Conservation (phyloP, 345 rosid species). For the Pistacia integerrima region DNA sequence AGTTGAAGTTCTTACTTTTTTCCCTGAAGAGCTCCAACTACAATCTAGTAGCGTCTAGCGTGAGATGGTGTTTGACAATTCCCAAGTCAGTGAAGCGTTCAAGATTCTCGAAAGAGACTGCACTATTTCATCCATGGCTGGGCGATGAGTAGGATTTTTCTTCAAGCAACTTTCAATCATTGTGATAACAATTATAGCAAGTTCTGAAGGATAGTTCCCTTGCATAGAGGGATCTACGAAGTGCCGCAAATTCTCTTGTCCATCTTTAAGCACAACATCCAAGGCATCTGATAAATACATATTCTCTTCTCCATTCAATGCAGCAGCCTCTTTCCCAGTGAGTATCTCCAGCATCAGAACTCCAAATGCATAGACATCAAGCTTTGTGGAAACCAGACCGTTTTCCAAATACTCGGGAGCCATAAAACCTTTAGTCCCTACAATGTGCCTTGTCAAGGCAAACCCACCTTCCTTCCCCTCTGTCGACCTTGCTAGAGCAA, state of each 20-base stretch:
- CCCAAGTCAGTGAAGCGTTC: conserved; percentile 39
- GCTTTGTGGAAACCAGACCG: conserved; percentile 69
- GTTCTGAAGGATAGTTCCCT: conserved; percentile 47
- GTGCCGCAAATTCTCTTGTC: conserved; percentile 27
- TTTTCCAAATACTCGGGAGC: conserved; percentile 87
- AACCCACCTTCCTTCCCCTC: conserved; percentile 49
- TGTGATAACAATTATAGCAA: conserved; percentile 37
- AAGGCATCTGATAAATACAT: conserved; percentile 32
- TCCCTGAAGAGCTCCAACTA: conserved; percentile 8
- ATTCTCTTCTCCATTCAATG: conserved; percentile 36
- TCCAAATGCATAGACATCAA: conserved; percentile 87
- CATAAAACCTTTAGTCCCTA: conserved; percentile 84
- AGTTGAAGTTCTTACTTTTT: too few relatives aligned
- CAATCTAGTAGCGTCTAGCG: conserved; percentile 1
- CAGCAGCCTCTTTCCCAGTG: conserved; percentile 61
- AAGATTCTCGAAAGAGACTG: conserved; percentile 53
- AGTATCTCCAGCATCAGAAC: conserved; percentile 65
- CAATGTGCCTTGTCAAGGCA: conserved; percentile 74
- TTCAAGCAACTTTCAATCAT: conserved; percentile 58
- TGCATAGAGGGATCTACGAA: conserved; percentile 44
- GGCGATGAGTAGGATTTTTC: conserved; percentile 61
- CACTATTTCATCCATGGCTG: conserved; percentile 63
- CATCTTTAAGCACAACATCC: conserved; percentile 27
- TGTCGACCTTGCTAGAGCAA: conserved; percentile 53
- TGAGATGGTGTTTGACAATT: conserved; percentile 28